Base-by-base conservation (phyloP, 768 basidiomycete genomes). In the Lanmaoa pseudosensibilis region DNA sequence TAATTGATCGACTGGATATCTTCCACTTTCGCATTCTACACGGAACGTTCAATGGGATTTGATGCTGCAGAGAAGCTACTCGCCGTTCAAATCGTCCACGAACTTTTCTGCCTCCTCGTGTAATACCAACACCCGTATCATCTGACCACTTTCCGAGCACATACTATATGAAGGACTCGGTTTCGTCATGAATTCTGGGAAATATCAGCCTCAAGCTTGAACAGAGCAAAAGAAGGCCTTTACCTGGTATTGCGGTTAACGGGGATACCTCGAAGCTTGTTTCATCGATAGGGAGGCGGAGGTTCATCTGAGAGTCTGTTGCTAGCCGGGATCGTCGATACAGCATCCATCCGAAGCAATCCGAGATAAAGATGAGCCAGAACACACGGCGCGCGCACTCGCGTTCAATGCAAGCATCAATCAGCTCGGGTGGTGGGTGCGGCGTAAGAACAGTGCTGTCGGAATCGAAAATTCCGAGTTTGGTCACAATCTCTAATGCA, bases 341-440 rank as follows among this genome's bases (percentile, higher is more conserved):
- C 23, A 73, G 46, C 50, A 76, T 72, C 63, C 75, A 73, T 41
- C 72, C 71, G 25, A 80, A 73, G 61, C 75, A 70, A 65, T 87
- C 83, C 65, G 87, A 77, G 57, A 84, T 73, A 65, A 85, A 83
- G 55, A 89, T 82, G 52, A 89, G 76, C 90, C 90, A 92, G 71
- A 92, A 91, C 55, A 88, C 83, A 54, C 90, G 83, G 45, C 90
- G 85, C n/a, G 85, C 77, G 58, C 87, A 87, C 74, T 93, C 90
- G 57, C 84, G 86, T 64, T 90, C 85, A 60, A 88, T 83, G 46
- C 80, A 80, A 52, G 76, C 76, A 58, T 85, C 79, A 23, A 84
- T 83, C 61, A 83, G 83, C 50, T 83, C 81, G 50, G 82, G 75
- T 56, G 83, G 78, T 50, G 84, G 83, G 41, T 81, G 73, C 46